Evolutionary conservation across 2,329 filamentous ascomycete species (phyloP).

Genomic region (Aspergillus ruber): DNA sequence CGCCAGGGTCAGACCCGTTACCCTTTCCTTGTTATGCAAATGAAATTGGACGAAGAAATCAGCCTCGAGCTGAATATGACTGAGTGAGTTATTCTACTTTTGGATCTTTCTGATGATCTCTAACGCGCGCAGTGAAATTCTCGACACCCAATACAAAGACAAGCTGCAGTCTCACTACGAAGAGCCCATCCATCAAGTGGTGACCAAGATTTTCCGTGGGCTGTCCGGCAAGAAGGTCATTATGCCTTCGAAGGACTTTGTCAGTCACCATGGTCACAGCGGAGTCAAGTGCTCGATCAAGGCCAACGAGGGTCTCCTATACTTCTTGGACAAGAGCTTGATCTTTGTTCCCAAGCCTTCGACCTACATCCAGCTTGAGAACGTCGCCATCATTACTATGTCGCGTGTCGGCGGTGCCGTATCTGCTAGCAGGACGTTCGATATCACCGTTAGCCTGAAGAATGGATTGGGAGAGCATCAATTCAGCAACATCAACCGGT

Average conservation of each 20-base stretch:
- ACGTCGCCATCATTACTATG: conserved; percentile 86
- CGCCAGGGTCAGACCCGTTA: conserved; percentile 97
- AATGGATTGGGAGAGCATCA: conserved; percentile 79
- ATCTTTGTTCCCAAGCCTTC: conserved; percentile 99
- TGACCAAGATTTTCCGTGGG: conserved; percentile 91
- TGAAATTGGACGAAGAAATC: conserved; percentile 96
- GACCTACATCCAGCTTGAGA: conserved; percentile 93
- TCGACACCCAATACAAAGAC: conserved; percentile 81
- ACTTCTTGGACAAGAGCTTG: conserved; percentile 95
- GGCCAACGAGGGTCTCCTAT: conserved; percentile 94
- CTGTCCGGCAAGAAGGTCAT: conserved; percentile 93
- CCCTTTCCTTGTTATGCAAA: conserved; percentile 97
- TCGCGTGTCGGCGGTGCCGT: conserved; percentile 91
- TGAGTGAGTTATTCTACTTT: conserved; percentile 43
- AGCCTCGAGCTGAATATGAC: conserved; percentile 95
- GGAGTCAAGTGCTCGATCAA: conserved; percentile 99
- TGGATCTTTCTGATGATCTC: neutral
- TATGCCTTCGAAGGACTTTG: conserved; percentile 88
- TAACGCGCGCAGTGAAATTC: conserved; percentile 51
- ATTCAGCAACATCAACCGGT: conserved; percentile 98
- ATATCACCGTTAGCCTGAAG: conserved; percentile 91
- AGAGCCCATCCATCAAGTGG: conserved; percentile 84
- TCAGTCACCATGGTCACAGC: conserved; percentile 84
- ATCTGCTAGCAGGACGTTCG: conserved; percentile 90
- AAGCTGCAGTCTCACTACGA: conserved; percentile 87